These are phyloP conservation scores for Polygonum maritimum DNA, from an alignment of 148 eudicot species.

Conservation along the genomic window DNA sequence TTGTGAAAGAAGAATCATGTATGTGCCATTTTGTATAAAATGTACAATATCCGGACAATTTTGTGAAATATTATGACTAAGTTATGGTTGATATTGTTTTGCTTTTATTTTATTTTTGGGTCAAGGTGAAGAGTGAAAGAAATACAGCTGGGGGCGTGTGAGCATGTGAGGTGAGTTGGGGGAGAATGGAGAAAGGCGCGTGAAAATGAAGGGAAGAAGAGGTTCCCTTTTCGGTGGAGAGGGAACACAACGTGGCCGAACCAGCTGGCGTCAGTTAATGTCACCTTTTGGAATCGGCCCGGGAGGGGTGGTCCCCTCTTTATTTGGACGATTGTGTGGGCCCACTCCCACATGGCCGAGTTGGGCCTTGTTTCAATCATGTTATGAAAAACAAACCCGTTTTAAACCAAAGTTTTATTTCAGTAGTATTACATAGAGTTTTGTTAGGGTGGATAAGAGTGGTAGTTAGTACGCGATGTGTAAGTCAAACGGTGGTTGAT, in stretches of 20 bases:
- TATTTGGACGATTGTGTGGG: neutral
- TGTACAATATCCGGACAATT: too few species aligned
- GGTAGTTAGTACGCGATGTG: too few species aligned
- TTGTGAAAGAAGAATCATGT: too few species aligned
- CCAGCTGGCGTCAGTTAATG: slow-evolving; percentile 1
- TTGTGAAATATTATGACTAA: too few species aligned
- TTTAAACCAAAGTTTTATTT: too few species aligned
- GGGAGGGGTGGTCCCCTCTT: slow-evolving; percentile 9
- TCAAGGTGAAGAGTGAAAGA: slow-evolving; percentile 7
- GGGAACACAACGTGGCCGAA: slow-evolving; percentile 6
- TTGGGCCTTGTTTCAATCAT: neutral
- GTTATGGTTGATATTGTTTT: too few species aligned
- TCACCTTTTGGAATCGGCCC: neutral
- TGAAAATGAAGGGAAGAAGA: neutral
- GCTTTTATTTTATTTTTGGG: neutral
- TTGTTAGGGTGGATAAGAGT: too few species aligned
- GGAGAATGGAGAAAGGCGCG: neutral
- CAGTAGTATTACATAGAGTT: too few species aligned
- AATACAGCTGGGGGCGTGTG: slow-evolving; percentile 10
- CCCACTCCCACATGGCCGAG: neutral
- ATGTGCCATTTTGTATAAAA: too few species aligned
- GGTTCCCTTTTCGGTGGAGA: slow-evolving; percentile 24
- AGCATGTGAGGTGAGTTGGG: slow-evolving; percentile 18
- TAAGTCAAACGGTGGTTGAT: too few species aligned
- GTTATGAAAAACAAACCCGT: too few species aligned